A percentile compares a stretch with the other conserved stretches of the same genome.
phyloP scores from a whole-genome alignment of 2,329 filamentous ascomycete genomes.

The Aureobasidium vineae region DNA sequence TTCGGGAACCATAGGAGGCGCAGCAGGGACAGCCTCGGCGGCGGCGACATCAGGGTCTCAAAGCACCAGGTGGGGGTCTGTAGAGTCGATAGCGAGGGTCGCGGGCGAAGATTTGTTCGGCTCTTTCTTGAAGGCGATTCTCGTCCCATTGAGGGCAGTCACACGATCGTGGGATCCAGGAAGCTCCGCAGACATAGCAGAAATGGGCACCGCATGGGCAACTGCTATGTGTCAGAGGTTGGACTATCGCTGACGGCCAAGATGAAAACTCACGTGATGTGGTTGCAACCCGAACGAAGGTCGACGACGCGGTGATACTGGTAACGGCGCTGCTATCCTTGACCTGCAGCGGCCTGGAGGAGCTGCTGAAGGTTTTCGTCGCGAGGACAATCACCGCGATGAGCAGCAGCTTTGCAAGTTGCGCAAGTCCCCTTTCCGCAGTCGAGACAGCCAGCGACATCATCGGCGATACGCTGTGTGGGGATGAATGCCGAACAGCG shows the following conservation, averaged over 20 bases:
- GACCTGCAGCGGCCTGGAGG: conserved; percentile 42
- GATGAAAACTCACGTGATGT: too few species aligned
- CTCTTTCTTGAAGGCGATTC: neutral
- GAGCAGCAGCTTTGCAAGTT: conserved; percentile 47
- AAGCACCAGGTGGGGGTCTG: neutral
- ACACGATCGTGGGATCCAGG: conserved; percentile 30
- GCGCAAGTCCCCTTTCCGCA: conserved; percentile 52
- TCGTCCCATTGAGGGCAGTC: neutral
- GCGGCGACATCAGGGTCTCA: neutral
- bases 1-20: too few species aligned
- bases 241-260: too few species aligned
- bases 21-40: neutral
- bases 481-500: conserved; percentile 52
- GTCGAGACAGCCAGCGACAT: conserved; percentile 44
- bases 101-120: conserved; percentile 27
- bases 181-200: conserved; percentile 35
- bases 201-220: conserved; percentile 35
- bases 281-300: conserved; percentile 53
- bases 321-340: conserved; percentile 55
- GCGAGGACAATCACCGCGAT: conserved; percentile 51
- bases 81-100: neutral
- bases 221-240: conserved; percentile 29
- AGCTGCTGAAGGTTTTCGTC: conserved; percentile 46
- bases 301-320: conserved; percentile 52
- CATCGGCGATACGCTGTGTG: conserved; percentile 34